Conservation (phyloP, 345 rosid genomes). For the Excoecaria agallocha region DNA sequence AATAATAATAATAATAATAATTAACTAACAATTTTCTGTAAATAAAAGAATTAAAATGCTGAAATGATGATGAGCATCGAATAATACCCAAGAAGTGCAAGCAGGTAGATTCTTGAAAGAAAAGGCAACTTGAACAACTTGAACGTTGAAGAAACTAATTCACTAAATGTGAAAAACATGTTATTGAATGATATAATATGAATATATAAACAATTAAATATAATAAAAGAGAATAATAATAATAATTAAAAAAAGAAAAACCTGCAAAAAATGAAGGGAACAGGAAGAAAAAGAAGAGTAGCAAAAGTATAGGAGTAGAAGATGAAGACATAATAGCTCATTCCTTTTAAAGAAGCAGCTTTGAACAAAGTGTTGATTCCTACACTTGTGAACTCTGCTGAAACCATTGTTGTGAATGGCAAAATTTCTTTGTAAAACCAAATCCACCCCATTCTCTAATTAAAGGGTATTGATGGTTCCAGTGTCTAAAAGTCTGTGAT, state of each 20-base stretch:
- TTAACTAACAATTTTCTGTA: too few relatives aligned
- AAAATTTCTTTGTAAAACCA: neutral
- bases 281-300: neutral
- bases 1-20: too few relatives aligned
- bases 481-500: too few relatives aligned
- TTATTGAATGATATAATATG: too few relatives aligned
- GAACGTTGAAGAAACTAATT: too few relatives aligned
- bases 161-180: too few relatives aligned
- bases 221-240: too few relatives aligned
- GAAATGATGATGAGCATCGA: neutral
- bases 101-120: neutral
- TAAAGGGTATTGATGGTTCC: too few relatives aligned
- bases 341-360: neutral
- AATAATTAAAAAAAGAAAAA: too few relatives aligned
- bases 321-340: neutral
- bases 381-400: neutral
- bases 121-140: neutral
- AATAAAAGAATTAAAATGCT: too few relatives aligned
- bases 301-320: neutral
- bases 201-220: too few relatives aligned
- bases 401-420: neutral
- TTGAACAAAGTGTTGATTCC: neutral
- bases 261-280: neutral
- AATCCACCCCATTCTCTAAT: slow-evolving; percentile 27
- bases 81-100: neutral